These are phyloP conservation scores for Zostera marina DNA, from an alignment of 116 monocot species.

Conservation along the genomic window DNA sequence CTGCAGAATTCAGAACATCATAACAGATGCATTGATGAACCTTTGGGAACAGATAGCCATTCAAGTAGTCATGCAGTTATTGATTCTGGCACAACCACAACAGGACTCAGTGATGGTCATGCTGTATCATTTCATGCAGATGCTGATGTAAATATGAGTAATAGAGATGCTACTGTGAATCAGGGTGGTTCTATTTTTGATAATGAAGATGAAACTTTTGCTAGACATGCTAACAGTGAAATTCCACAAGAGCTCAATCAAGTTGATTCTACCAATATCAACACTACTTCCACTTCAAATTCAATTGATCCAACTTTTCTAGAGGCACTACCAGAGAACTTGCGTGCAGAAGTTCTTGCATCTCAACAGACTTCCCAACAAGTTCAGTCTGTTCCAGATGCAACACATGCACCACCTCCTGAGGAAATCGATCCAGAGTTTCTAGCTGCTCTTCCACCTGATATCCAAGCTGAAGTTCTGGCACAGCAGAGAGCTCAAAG, in stretches of 20 bases:
- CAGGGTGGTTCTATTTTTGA: conserved; percentile 16
- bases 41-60: conserved; percentile 16
- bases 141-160: conserved; percentile 33
- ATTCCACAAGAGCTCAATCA: conserved; percentile 15
- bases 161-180: conserved; percentile 15
- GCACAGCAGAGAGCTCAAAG: conserved; percentile 86
- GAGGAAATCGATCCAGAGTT: conserved; percentile 98
- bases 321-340: conserved; percentile 93
- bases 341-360: conserved; percentile 86
- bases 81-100: conserved; percentile 25
- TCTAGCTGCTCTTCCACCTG: conserved; percentile 98
- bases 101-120: conserved; percentile 33
- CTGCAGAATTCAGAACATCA: conserved; percentile 5
- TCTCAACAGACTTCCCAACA: conserved; percentile 75
- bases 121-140: conserved; percentile 16
- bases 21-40: conserved; percentile 8
- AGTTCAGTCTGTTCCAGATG: conserved; percentile 19
- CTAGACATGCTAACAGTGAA: conserved; percentile 2
- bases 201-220: conserved; percentile 17
- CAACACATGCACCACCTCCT: conserved; percentile 50
- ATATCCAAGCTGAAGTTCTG: conserved; percentile 89
- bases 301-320: conserved; percentile 95
- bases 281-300: conserved; percentile 27
- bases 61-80: conserved; percentile 36
- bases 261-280: conserved; percentile 11